Percentiles rank a stretch among this genome's conserved stretches.
These are phyloP conservation scores for Venturia nashicola DNA, from an alignment of 2,329 filamentous ascomycete species.

Conservation along the genomic window DNA sequence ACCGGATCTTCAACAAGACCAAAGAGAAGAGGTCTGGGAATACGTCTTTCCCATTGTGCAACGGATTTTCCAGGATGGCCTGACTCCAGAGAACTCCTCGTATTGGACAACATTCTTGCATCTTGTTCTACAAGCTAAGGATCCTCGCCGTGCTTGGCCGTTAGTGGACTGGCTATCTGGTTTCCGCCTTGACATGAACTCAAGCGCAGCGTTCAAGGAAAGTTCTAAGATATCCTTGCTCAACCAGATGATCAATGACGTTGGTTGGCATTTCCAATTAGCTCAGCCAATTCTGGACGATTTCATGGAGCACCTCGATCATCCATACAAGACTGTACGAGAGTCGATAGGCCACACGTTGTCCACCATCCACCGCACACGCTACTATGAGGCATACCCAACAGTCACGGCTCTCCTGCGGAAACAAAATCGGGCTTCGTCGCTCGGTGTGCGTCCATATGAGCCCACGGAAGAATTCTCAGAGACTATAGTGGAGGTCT, in stretches of 20 bases:
- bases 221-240: slow-evolving; percentile 90
- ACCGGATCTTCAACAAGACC: slow-evolving; percentile 61
- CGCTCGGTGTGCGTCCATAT: slow-evolving; percentile 77
- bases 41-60: slow-evolving; percentile 84
- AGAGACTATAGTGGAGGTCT: slow-evolving; percentile 60
- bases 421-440: slow-evolving; percentile 65
- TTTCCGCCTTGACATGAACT: slow-evolving; percentile 86
- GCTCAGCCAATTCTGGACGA: slow-evolving; percentile 80
- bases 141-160: slow-evolving; percentile 78
- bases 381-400: slow-evolving; percentile 88
- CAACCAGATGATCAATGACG: slow-evolving; percentile 75
- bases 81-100: slow-evolving; percentile 85
- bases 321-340: slow-evolving; percentile 94
- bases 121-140: slow-evolving; percentile 74
- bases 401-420: slow-evolving; percentile 65
- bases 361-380: slow-evolving; percentile 75
- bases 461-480: slow-evolving; percentile 63
- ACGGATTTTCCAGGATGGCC: slow-evolving; percentile 73
- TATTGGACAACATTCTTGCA: slow-evolving; percentile 96
- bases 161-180: slow-evolving; percentile 70
- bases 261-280: slow-evolving; percentile 91
- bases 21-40: slow-evolving; percentile 68
- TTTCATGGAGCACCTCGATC: slow-evolving; percentile 83
- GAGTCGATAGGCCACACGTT: slow-evolving; percentile 89
- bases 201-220: slow-evolving; percentile 97